These are phyloP conservation scores for Eucommia ulmoides DNA, from an alignment of 257 asterid genomes.

Conservation along the genomic window DNA sequence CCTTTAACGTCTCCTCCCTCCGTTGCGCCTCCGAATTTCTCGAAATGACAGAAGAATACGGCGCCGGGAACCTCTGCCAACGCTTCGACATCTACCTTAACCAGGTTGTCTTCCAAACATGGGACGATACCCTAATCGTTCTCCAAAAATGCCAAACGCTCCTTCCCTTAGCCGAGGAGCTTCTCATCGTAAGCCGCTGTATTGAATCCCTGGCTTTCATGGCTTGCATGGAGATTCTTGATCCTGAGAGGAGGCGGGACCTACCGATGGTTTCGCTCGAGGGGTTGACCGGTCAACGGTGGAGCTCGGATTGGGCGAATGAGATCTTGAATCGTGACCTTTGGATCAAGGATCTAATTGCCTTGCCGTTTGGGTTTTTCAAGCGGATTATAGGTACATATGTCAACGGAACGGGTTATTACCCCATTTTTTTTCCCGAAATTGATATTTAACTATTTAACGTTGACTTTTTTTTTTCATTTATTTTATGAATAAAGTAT, in stretches of 20 bases:
- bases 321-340: slow-evolving; percentile 31
- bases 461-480: too few species aligned
- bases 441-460: too few species aligned
- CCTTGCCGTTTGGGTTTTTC: slow-evolving; percentile 48
- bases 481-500: too few species aligned
- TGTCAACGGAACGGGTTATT: too few species aligned
- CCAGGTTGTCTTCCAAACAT: slow-evolving; percentile 60
- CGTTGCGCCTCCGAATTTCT: slow-evolving; percentile 71
- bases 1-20: slow-evolving; percentile 48
- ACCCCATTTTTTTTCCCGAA: too few species aligned
- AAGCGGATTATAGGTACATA: slow-evolving; percentile 45
- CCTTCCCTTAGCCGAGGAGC: slow-evolving; percentile 54
- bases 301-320: slow-evolving; percentile 26
- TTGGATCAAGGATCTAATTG: slow-evolving; percentile 59
- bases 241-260: slow-evolving; percentile 61
- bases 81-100: slow-evolving; percentile 62
- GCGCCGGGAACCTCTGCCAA: slow-evolving; percentile 40
- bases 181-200: slow-evolving; percentile 61
- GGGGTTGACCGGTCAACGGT: slow-evolving; percentile 25
- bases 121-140: slow-evolving; percentile 55
- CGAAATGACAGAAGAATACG: slow-evolving; percentile 36
- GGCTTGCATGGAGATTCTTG: slow-evolving; percentile 91
- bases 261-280: slow-evolving; percentile 40
- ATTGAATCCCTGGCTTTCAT: slow-evolving; percentile 71
- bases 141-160: slow-evolving; percentile 42